phyloP scores from a whole-genome alignment of 2,329 filamentous ascomycete genomes.

The Phyllosticta paracitricarpa region DNA sequence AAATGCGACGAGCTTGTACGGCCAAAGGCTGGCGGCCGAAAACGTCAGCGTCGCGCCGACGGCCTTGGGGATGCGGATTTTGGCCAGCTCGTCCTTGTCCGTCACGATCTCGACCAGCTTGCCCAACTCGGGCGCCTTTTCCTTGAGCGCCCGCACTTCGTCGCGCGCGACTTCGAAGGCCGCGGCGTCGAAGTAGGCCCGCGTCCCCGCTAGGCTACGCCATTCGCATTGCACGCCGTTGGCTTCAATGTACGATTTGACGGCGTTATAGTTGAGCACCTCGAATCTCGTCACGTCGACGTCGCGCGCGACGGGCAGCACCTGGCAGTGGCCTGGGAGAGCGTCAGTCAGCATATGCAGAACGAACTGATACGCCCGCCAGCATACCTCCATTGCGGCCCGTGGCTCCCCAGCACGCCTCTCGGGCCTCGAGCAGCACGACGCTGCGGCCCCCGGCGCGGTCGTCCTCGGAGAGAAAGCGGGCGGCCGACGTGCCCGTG shows the following conservation, averaged over 20 bases:
- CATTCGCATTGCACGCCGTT: slow-evolving; percentile 62
- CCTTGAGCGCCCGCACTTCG: slow-evolving; percentile 42
- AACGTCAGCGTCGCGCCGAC: slow-evolving; percentile 55
- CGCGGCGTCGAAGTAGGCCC: slow-evolving; percentile 49
- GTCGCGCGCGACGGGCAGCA: slow-evolving; percentile 52
- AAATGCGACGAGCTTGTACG: slow-evolving; percentile 72
- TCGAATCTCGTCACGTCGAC: slow-evolving; percentile 61
- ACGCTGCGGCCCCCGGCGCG: slow-evolving; percentile 41
- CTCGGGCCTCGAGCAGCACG: slow-evolving; percentile 66
- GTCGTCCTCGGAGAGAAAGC: slow-evolving; percentile 44
- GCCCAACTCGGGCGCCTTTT: slow-evolving; percentile 48
- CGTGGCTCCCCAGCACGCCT: slow-evolving; percentile 75
- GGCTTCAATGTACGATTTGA: slow-evolving; percentile 47
- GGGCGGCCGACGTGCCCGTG: slow-evolving; percentile 61
- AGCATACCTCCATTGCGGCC: slow-evolving; percentile 39
- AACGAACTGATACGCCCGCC: background rate
- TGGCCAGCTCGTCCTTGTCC: slow-evolving; percentile 35
- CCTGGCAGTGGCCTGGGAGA: slow-evolving; percentile 55
- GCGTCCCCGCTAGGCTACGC: slow-evolving; percentile 51
- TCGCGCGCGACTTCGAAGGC: slow-evolving; percentile 44
- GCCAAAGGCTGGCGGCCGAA: slow-evolving; percentile 63
- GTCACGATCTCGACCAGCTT: slow-evolving; percentile 30
- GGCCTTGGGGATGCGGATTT: slow-evolving; percentile 36
- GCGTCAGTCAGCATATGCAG: no score
- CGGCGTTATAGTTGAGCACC: slow-evolving; percentile 53